Evolutionary conservation across 2,329 filamentous ascomycete species (phyloP).

Genomic region (Aschersonia sp.): DNA sequence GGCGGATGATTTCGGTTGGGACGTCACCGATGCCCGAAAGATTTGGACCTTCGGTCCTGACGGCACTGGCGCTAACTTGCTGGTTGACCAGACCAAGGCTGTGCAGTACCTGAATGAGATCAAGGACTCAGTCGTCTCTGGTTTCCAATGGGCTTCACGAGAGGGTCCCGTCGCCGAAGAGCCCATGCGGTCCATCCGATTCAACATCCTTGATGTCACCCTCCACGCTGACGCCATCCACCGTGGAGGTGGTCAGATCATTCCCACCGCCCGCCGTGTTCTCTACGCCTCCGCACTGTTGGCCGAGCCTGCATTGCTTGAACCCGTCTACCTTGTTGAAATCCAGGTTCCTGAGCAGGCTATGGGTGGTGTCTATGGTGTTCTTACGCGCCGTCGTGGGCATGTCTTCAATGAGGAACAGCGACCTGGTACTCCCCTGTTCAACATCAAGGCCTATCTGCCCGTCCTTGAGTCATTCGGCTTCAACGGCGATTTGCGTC

Average conservation of each 20-base stretch:
- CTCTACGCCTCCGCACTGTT: slow-evolving; percentile 87
- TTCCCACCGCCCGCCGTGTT: slow-evolving; percentile 94
- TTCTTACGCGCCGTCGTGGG: slow-evolving; percentile 93
- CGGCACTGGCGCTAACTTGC: slow-evolving; percentile 92
- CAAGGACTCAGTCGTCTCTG: slow-evolving; percentile 98
- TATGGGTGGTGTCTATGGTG: slow-evolving; percentile 99
- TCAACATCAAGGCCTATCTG: slow-evolving; percentile 97
- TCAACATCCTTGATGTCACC: slow-evolving; percentile 99
- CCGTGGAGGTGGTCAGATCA: slow-evolving; percentile 98
- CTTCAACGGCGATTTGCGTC: slow-evolving; percentile 95
- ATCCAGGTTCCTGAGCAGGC: slow-evolving; percentile 97
- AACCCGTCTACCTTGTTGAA: slow-evolving; percentile 98
- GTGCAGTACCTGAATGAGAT: slow-evolving; percentile 99
- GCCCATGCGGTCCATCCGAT: slow-evolving; percentile 92
- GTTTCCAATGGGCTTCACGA: slow-evolving; percentile 99
- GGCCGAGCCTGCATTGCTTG: slow-evolving; percentile 78
- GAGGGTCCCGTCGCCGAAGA: slow-evolving; percentile 97
- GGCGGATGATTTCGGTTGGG: slow-evolving; percentile 96
- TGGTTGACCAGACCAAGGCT: slow-evolving; percentile 99
- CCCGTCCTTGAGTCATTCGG: slow-evolving; percentile 97
- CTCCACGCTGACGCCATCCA: slow-evolving; percentile 99
- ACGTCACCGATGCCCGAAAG: slow-evolving; percentile 99
- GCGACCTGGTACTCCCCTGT: slow-evolving; percentile 94
- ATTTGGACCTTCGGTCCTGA: slow-evolving; percentile 99
- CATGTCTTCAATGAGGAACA: slow-evolving; percentile 99